A percentile compares a stretch with the other conserved stretches of the same genome.
phyloP scores from a whole-genome alignment of 1,284 basidiomycete genomes.

The Ustilago esculenta region DNA sequence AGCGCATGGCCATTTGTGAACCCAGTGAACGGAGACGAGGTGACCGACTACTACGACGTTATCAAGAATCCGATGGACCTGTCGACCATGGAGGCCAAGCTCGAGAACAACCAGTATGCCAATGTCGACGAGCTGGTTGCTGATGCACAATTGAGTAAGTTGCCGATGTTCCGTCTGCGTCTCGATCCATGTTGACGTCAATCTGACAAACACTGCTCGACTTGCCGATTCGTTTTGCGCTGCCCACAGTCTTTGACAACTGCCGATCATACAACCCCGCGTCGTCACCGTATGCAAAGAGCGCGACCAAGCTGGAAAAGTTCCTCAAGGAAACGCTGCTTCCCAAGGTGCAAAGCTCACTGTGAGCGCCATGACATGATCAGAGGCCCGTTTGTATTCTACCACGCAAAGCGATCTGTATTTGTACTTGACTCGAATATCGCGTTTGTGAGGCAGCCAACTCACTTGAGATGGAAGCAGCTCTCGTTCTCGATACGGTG shows the following conservation, averaged over 20 bases:
- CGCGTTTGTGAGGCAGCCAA: background rate
- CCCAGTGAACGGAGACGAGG: slow-evolving; percentile 85
- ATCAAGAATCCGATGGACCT: slow-evolving; percentile 96
- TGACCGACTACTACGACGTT: slow-evolving; percentile 89
- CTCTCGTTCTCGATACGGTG: too few relatives aligned
- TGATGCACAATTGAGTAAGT: slow-evolving; percentile 73
- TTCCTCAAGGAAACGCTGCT: slow-evolving; percentile 65
- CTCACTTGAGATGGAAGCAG: background rate
- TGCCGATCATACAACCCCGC: slow-evolving; percentile 90
- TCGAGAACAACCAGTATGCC: slow-evolving; percentile 80
- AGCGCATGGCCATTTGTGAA: slow-evolving; percentile 86
- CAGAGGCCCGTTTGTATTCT: slow-evolving; percentile 7
- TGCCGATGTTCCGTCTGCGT: background rate
- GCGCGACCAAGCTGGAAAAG: slow-evolving; percentile 81
- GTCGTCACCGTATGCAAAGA: slow-evolving; percentile 83
- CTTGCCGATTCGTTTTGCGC: too few relatives aligned
- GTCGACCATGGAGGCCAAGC: slow-evolving; percentile 89
- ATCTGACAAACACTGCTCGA: too few relatives aligned
- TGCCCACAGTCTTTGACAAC: slow-evolving; percentile 78
- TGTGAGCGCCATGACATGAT: slow-evolving; percentile 19
- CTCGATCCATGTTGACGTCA: too few relatives aligned
- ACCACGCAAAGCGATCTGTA: slow-evolving; percentile 1
- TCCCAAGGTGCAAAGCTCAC: slow-evolving; percentile 47
- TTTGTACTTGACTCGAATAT: background rate
- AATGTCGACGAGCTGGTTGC: slow-evolving; percentile 80